Evolutionary conservation across 2,329 filamentous ascomycete genomes (phyloP).

Genomic region (Fonsecaea multimorphosa): DNA sequence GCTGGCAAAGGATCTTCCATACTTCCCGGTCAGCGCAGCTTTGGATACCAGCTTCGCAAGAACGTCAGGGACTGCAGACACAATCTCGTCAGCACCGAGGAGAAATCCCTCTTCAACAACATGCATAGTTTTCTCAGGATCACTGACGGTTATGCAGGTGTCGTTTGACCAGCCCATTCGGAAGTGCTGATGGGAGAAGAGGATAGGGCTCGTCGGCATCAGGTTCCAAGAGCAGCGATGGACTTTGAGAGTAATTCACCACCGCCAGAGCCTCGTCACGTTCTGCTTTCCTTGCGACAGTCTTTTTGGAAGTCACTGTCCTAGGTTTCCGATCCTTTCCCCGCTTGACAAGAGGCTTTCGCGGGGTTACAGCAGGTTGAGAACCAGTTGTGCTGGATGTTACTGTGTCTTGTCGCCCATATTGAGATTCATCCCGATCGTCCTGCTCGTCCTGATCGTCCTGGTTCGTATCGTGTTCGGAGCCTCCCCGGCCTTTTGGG

Average conservation of each 20-base stretch:
- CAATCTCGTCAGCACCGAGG: neutral
- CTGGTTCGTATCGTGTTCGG: neutral
- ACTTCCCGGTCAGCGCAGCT: neutral
- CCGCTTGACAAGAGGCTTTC: conserved; percentile 6
- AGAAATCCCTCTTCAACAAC: neutral
- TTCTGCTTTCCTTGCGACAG: neutral
- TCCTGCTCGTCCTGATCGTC: neutral
- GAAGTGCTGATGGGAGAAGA: conserved; percentile 12
- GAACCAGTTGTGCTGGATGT: neutral
- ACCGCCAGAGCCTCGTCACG: neutral
- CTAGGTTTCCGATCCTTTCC: conserved; percentile 6
- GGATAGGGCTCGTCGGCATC: conserved; percentile 11
- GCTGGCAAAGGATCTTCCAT: conserved; percentile 20
- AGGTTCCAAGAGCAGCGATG: conserved; percentile 6
- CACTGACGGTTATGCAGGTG: conserved; percentile 16
- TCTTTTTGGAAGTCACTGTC: neutral
- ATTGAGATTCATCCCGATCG: neutral
- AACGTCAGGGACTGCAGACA: conserved; percentile 6
- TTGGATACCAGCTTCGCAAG: conserved; percentile 24
- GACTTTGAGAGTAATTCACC: conserved; percentile 1
- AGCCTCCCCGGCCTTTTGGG: neutral
- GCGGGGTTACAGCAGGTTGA: neutral
- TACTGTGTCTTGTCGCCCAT: neutral
- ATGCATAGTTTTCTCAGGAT: neutral
- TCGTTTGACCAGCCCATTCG: conserved; percentile 16